Evolutionary conservation across 2,329 filamentous ascomycete species (phyloP).

Genomic region (Cadophora sp.): DNA sequence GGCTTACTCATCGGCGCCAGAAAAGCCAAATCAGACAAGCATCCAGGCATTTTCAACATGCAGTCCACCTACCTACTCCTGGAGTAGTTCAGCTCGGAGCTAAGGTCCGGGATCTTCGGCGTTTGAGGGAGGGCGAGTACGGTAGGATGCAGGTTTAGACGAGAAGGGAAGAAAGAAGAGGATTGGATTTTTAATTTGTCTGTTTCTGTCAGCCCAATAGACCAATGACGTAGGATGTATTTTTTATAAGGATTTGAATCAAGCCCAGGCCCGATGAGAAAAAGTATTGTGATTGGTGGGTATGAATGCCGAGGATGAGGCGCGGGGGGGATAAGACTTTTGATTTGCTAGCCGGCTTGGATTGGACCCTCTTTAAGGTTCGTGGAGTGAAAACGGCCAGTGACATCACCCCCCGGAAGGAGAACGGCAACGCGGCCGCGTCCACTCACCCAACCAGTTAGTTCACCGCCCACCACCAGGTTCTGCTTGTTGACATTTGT

Average conservation of each 20-base stretch:
- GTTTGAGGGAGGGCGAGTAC: background rate
- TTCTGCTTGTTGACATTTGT: constrained; percentile 5
- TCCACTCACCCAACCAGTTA: background rate
- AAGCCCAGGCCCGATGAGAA: background rate
- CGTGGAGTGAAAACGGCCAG: no score
- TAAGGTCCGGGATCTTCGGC: constrained; percentile 12
- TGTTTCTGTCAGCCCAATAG: no score
- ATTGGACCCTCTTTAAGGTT: no score
- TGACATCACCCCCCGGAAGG: no score
- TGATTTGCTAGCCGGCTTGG: background rate
- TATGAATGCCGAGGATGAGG: background rate
- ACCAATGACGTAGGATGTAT: background rate
- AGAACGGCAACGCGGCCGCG: no score
- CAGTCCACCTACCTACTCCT: no score
- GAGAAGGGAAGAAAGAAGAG: no score
- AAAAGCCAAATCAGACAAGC: background rate
- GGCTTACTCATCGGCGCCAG: background rate
- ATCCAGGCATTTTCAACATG: background rate
- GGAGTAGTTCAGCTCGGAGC: background rate
- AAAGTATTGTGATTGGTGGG: background rate
- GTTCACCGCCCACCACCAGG: background rate
- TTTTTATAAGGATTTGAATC: background rate
- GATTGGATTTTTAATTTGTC: background rate
- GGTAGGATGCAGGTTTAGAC: background rate
- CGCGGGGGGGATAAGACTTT: background rate